phyloP scores from a whole-genome alignment of 2,329 filamentous ascomycete genomes.

The Monosporascus sp. region DNA sequence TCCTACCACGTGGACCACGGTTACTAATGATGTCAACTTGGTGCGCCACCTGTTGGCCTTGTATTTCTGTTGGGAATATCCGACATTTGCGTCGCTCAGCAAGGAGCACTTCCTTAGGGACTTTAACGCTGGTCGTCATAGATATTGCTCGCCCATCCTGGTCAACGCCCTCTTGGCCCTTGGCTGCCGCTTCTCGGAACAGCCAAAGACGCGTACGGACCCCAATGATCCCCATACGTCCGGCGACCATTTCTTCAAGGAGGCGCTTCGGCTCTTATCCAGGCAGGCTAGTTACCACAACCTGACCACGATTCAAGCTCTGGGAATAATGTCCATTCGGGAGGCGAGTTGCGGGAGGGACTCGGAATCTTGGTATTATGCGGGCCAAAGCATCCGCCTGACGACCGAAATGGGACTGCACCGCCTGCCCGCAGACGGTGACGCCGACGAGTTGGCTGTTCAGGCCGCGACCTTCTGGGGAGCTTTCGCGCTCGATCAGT shows the following conservation, averaged over 20 bases:
- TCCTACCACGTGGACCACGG: conserved; percentile 51
- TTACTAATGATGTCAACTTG: conserved; percentile 52
- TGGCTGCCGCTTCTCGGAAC: conserved; percentile 64
- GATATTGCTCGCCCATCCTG: conserved; percentile 63
- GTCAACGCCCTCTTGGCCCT: conserved; percentile 62
- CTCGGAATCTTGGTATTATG: conserved; percentile 67
- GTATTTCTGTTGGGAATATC: conserved; percentile 74
- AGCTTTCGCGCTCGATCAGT: conserved; percentile 60
- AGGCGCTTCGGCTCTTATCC: conserved; percentile 57
- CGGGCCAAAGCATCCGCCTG: conserved; percentile 66
- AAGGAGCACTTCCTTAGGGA: conserved; percentile 66
- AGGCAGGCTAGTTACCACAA: conserved; percentile 53
- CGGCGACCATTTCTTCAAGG: conserved; percentile 70
- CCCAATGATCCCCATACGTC: conserved; percentile 58
- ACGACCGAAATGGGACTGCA: conserved; percentile 69
- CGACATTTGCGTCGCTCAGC: conserved; percentile 67
- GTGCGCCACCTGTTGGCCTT: conserved; percentile 60
- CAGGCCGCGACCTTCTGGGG: conserved; percentile 58
- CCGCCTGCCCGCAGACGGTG: conserved; percentile 40
- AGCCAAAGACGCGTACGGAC: conserved; percentile 57
- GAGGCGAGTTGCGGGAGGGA: conserved; percentile 69
- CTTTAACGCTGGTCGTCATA: conserved; percentile 53
- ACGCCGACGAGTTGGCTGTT: conserved; percentile 53
- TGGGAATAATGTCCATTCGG: conserved; percentile 70
- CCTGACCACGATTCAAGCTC: conserved; percentile 67